Base-by-base conservation (phyloP, 1,284 basidiomycete genomes). In the Mycena citricolor region DNA sequence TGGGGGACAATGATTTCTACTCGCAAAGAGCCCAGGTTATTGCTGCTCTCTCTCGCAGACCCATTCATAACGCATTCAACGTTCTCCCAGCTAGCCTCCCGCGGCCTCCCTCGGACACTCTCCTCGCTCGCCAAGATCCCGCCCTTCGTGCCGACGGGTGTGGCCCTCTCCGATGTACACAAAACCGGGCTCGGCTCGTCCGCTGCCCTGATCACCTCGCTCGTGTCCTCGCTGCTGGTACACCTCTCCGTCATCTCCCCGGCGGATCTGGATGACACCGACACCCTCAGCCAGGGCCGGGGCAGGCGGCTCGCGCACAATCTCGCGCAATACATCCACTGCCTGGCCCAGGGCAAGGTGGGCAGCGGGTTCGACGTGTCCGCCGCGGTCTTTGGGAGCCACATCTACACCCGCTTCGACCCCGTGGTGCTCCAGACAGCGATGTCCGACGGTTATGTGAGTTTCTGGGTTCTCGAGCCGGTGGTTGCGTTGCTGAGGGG, bases 121-220 rank as follows among this genome's bases (percentile, higher is more conserved):
- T 61, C 68, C 1, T 89, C 86, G 0, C 74, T 94, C 25, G 61
- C 70, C 3, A 68, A 76, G 42, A 77, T 93, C 13, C 71, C 80
- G 4, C 85, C 88, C 0, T 97, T 99, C 67, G 73, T 73, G 25
- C 74, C 77, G 16, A 88, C 92, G 16, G 77, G 82, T 38, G 81
- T 84, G 23, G 66, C 66, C 0, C 74, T 99, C 32, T 68, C 76
- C 1, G 71, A 90, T 36, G 94, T 97, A 8, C 94, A 98, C 77
- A 99, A 99, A 70, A 99, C 97, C 0, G 97, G 97, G 3, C 81
- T 99, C 31, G 97, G 97, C 22, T 97, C 94, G 4, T 97, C 94
- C 8, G 95, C 95, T 1, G 92, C 97, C 0, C 81, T 99, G 58
- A 97, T 97, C 59, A 97, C 97, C 1, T 97, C 94, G 25, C 80